Conservation (phyloP, 2,329 filamentous ascomycete species). For the Colletotrichum spaethianum region DNA sequence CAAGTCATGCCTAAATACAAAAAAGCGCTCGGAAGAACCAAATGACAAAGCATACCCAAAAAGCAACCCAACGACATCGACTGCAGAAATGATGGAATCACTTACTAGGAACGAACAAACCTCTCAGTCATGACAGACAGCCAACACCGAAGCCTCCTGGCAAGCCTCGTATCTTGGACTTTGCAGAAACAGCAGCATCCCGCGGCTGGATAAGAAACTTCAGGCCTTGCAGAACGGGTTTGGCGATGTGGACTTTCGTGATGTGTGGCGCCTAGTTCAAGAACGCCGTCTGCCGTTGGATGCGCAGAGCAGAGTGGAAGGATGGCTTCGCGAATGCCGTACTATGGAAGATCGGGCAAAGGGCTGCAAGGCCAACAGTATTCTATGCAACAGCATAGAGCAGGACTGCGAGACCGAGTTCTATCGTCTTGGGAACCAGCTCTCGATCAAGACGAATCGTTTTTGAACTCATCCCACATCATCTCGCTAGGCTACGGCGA, state of each 20-base stretch:
- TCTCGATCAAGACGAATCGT: neutral
- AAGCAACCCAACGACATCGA: neutral
- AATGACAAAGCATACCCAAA: neutral
- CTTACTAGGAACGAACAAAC: no score
- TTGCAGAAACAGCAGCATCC: neutral
- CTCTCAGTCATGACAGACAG: neutral
- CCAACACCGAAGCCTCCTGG: neutral
- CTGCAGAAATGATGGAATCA: neutral
- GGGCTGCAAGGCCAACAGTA: conserved; percentile 41
- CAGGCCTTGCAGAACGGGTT: conserved; percentile 12
- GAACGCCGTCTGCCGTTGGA: neutral
- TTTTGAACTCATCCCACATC: conserved; percentile 14
- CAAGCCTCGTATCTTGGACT: neutral
- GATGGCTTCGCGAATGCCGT: conserved; percentile 11
- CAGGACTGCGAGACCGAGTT: conserved; percentile 48
- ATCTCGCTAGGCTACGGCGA: conserved; percentile 6
- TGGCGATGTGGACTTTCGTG: neutral
- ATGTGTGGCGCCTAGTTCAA: neutral
- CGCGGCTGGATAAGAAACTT: conserved; percentile 6
- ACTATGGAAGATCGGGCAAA: neutral
- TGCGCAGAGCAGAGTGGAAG: neutral
- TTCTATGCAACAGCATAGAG: conserved; percentile 45
- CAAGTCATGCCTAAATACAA: neutral
- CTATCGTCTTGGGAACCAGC: conserved; percentile 5
- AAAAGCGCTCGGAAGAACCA: neutral